Conservation (phyloP, 495 filamentous ascomycete species). For the Neurospora tetraspora region DNA sequence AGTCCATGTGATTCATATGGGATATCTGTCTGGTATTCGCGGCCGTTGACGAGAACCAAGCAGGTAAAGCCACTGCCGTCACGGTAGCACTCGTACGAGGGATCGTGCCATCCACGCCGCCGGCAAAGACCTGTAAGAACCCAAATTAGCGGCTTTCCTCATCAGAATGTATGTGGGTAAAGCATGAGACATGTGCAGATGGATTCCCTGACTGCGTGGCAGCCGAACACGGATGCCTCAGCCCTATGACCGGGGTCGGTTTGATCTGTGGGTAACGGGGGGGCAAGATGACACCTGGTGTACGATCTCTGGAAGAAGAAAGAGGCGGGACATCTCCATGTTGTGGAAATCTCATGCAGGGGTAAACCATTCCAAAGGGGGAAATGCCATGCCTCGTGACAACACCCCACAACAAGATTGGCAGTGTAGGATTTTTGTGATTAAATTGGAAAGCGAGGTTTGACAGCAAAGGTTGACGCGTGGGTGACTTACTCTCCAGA, state of each 20-base stretch:
- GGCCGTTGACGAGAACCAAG: slow-evolving; percentile 89
- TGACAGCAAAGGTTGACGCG: background rate
- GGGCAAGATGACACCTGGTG: slow-evolving; percentile 6
- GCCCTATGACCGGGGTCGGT: slow-evolving; percentile 17
- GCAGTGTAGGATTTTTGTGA: slow-evolving; percentile 10
- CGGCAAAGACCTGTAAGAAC: slow-evolving; percentile 75
- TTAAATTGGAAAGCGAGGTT: background rate
- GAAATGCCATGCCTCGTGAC: slow-evolving; percentile 16
- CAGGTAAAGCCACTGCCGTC: slow-evolving; percentile 69
- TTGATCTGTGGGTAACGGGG: slow-evolving; percentile 11
- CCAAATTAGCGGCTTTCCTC: slow-evolving; percentile 27
- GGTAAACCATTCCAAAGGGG: slow-evolving; percentile 13
- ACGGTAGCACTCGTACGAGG: slow-evolving; percentile 74
- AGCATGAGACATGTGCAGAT: slow-evolving; percentile 1
- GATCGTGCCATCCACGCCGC: slow-evolving; percentile 91
- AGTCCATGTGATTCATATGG: slow-evolving; percentile 68
- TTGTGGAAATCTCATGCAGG: slow-evolving; percentile 19
- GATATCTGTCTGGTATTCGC: slow-evolving; percentile 90
- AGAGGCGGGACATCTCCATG: slow-evolving; percentile 11
- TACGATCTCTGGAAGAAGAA: slow-evolving; percentile 16
- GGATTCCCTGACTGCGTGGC: slow-evolving; percentile 27
- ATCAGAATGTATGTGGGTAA: background rate
- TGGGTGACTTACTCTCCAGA: slow-evolving; percentile 48
- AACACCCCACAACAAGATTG: slow-evolving; percentile 15
- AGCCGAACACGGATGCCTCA: slow-evolving; percentile 33